phyloP scores from a whole-genome alignment of 75 land plant genomes.

The Sequoia sempervirens region DNA sequence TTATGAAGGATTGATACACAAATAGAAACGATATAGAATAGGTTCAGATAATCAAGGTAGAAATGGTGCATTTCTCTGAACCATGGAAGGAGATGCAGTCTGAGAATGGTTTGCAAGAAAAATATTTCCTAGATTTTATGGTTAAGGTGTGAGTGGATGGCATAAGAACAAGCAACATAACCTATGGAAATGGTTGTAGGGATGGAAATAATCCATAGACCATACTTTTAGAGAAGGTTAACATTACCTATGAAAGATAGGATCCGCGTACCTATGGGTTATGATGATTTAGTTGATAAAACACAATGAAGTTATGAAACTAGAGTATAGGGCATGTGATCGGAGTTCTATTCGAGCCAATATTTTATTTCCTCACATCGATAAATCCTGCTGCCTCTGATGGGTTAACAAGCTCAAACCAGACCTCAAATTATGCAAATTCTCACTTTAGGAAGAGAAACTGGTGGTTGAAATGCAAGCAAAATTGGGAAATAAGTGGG shows the following conservation, averaged over 20 bases:
- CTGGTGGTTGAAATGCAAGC: too few relatives aligned
- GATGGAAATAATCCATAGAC: neutral
- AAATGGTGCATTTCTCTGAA: neutral
- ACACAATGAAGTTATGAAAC: neutral
- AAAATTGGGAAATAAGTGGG: too few relatives aligned
- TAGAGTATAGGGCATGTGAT: neutral
- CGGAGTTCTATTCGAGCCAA: too few relatives aligned
- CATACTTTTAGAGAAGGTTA: neutral
- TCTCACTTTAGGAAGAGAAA: too few relatives aligned
- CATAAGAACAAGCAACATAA: neutral
- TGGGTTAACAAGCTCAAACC: too few relatives aligned
- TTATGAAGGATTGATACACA: too few relatives aligned
- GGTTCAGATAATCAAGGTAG: neutral
- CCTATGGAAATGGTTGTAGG: neutral
- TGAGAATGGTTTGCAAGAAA: neutral
- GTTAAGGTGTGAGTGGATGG: slow-evolving; percentile 10
- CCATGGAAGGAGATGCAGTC: neutral
- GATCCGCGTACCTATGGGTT: neutral
- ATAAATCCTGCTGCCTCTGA: too few relatives aligned
- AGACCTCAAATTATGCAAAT: too few relatives aligned
- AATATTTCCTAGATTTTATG: neutral
- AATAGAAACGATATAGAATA: neutral
- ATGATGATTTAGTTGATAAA: neutral
- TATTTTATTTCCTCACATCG: too few relatives aligned
- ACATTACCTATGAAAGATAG: neutral